Conservation (phyloP, 2,329 filamentous ascomycete genomes). For the Aspergillus udagawae region DNA sequence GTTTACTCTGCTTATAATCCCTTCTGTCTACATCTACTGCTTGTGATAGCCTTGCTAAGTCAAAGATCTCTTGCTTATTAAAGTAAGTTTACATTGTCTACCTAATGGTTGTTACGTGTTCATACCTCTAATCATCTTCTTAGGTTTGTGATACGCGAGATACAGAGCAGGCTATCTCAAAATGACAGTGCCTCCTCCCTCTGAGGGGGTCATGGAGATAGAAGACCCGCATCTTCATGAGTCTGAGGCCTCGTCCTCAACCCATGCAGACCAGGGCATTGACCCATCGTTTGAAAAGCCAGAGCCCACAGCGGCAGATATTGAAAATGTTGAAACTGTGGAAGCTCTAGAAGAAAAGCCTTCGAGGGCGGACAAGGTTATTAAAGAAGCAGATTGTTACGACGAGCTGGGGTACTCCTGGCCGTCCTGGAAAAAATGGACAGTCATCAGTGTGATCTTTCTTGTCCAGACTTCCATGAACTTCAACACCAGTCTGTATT, state of each 20-base stretch:
- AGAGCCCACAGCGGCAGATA: conserved; percentile 17
- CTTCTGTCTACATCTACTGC: not conserved
- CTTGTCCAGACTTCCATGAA: conserved; percentile 73
- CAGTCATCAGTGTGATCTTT: conserved; percentile 68
- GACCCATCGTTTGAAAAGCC: conserved; percentile 19
- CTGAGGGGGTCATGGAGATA: conserved; percentile 14
- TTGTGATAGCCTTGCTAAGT: not conserved
- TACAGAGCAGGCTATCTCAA: not conserved
- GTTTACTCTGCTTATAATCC: not conserved
- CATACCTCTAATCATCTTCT: not conserved
- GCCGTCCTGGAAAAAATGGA: conserved; percentile 64
- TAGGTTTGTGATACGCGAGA: not conserved
- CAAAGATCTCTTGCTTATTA: not conserved
- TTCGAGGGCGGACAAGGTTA: not conserved
- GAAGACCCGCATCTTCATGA: conserved; percentile 23
- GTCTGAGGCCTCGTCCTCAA: conserved; percentile 31
- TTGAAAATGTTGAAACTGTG: conserved; percentile 21
- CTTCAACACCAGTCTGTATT: conserved; percentile 72
- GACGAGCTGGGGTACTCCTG: conserved; percentile 62
- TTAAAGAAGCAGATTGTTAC: conserved; percentile 60
- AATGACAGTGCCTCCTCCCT: conserved; percentile 17
- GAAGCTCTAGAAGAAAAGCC: too few relatives aligned
- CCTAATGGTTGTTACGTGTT: not conserved
- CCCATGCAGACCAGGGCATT: conserved; percentile 25
- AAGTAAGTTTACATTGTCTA: not conserved